phyloP scores from a whole-genome alignment of 768 basidiomycete species.

The Pisolithus marmoratus region DNA sequence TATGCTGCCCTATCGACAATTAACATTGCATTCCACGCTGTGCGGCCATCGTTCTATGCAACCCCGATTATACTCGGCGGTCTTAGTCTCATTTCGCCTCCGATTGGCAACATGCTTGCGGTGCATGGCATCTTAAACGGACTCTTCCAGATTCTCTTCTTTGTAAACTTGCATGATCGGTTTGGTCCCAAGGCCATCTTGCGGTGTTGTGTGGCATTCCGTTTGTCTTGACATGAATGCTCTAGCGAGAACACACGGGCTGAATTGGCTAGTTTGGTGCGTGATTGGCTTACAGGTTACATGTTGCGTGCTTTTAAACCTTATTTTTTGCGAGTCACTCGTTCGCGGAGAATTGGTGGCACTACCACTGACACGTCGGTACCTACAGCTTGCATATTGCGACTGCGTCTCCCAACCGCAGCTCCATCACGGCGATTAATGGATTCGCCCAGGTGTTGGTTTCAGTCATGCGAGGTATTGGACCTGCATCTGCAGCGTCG shows the following conservation, averaged over 20 bases:
- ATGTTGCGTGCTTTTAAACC: constrained; percentile 41
- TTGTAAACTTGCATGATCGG: constrained; percentile 51
- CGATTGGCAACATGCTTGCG: constrained; percentile 62
- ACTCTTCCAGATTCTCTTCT: constrained; percentile 62
- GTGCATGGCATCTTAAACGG: constrained; percentile 60
- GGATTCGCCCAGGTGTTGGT: constrained; percentile 36
- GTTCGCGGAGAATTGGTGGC: background rate
- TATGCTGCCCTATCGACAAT: constrained; percentile 60
- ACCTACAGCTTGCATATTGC: constrained; percentile 56
- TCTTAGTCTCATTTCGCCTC: constrained; percentile 58
- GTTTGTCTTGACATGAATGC: constrained; percentile 47
- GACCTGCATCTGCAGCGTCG: constrained; percentile 27
- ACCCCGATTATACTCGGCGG: constrained; percentile 69
- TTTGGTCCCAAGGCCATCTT: constrained; percentile 57
- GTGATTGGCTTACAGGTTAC: constrained; percentile 45
- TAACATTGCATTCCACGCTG: constrained; percentile 60
- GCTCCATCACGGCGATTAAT: constrained; percentile 65
- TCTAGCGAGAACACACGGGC: constrained; percentile 46
- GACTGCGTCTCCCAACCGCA: constrained; percentile 58
- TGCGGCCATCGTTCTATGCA: constrained; percentile 67
- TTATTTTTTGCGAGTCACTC: constrained; percentile 49
- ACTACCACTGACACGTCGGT: background rate
- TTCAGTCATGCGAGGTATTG: constrained; percentile 28
- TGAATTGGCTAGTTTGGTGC: constrained; percentile 42
- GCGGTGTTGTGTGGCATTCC: constrained; percentile 49